These are phyloP conservation scores for Fusarium chlamydosporum DNA, from an alignment of 2,329 filamentous ascomycete genomes.

Conservation along the genomic window DNA sequence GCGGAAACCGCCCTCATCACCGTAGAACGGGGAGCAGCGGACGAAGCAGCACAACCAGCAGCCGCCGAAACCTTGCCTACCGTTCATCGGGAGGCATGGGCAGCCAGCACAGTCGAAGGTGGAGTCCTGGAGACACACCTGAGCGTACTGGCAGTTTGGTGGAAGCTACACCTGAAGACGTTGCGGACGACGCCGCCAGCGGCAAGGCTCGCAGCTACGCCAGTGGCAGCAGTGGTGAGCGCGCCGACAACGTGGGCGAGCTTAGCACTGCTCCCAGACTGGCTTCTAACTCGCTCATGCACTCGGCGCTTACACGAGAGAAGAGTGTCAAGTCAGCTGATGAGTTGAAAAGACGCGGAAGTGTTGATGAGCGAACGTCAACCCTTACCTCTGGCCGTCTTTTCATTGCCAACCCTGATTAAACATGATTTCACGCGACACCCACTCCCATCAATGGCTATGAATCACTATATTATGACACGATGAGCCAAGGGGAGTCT, in stretches of 20 bases:
- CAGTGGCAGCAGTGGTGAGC: conserved; percentile 71
- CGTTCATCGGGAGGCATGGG: conserved; percentile 65
- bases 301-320: conserved; percentile 71
- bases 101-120: conserved; percentile 60
- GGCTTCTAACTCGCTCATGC: conserved; percentile 70
- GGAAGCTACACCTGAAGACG: conserved; percentile 57
- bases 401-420: conserved; percentile 89
- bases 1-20: conserved; percentile 69
- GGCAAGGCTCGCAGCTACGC: conserved; percentile 65
- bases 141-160: conserved; percentile 68
- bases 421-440: conserved; percentile 34
- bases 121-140: conserved; percentile 69
- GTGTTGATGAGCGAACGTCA: conserved; percentile 85
- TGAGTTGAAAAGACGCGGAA: conserved; percentile 81
- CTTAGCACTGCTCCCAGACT: conserved; percentile 64
- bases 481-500: conserved; percentile 34
- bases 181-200: conserved; percentile 61
- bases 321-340: conserved; percentile 77
- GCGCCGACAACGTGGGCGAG: conserved; percentile 72
- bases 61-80: conserved; percentile 64
- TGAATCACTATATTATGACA: conserved; percentile 31
- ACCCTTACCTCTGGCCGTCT: conserved; percentile 81
- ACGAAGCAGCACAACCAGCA: conserved; percentile 74
- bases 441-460: conserved; percentile 18
- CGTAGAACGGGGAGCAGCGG: conserved; percentile 82